Evolutionary conservation across 176 grass and related monocot species (phyloP).

Genomic region (Musa troglodytarum): DNA sequence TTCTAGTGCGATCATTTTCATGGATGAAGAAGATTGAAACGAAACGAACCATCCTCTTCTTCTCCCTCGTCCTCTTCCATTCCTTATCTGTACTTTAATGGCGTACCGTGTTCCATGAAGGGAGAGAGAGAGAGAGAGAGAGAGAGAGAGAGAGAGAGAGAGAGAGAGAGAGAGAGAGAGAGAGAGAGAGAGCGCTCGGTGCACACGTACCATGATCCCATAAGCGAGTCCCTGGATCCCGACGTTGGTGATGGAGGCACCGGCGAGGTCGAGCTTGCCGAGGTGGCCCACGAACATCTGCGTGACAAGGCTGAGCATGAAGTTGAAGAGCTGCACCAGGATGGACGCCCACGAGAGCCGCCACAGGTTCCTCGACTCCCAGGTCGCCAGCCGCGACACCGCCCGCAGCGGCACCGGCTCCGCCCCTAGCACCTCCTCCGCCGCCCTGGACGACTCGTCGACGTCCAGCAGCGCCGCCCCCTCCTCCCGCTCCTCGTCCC

Average conservation of each 20-base stretch:
- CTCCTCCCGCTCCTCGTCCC: no score
- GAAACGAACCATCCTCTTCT: no score
- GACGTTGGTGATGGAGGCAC: conserved; percentile 76
- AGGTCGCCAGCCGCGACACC: conserved; percentile 31
- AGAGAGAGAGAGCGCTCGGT: neutral
- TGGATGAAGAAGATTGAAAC: no score
- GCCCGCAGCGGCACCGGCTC: conserved; percentile 24
- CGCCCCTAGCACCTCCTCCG: conserved; percentile 46
- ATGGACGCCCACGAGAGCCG: conserved; percentile 72
- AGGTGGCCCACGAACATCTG: conserved; percentile 92
- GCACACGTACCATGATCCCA: conserved; percentile 57
- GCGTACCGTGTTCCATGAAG: no score
- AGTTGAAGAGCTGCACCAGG: conserved; percentile 54
- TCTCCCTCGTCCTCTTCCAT: no score
- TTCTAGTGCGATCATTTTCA: no score
- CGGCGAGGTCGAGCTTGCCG: conserved; percentile 51
- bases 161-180: no score
- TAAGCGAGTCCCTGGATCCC: conserved; percentile 83
- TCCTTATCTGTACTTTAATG: no score
- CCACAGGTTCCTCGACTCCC: conserved; percentile 79
- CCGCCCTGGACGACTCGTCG: conserved; percentile 21
- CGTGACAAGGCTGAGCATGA: conserved; percentile 60
- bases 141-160: no score
- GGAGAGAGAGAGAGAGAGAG: no score
- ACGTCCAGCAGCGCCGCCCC: conserved; percentile 6